A percentile compares a stretch with the other conserved stretches of the same genome.
These are phyloP conservation scores for Zymoseptoria brevis DNA, from an alignment of 2,329 filamentous ascomycete species.

Conservation along the genomic window DNA sequence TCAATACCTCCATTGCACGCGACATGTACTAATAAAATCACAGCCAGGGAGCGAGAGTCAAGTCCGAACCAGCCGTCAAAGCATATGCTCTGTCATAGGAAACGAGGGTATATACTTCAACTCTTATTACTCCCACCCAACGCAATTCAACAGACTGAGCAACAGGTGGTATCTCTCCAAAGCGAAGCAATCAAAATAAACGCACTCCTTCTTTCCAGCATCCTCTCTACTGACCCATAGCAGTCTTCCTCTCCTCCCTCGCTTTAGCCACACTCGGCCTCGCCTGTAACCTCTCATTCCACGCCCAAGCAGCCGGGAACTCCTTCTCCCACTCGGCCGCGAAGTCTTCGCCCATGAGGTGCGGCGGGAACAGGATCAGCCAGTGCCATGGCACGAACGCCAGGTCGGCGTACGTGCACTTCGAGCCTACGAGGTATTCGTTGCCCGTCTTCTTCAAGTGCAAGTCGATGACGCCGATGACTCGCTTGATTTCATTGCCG, in stretches of 20 bases:
- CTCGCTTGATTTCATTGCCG: slow-evolving; percentile 36
- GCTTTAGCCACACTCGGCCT: slow-evolving; percentile 25
- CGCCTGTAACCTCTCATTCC: slow-evolving; percentile 24
- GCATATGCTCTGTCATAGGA: neutral
- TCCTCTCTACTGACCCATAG: slow-evolving; percentile 4
- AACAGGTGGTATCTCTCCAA: neutral
- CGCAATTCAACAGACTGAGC: neutral
- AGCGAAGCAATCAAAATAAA: neutral
- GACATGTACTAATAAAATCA: neutral
- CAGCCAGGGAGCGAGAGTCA: neutral
- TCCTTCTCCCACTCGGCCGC: slow-evolving; percentile 22
- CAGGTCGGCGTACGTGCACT: slow-evolving; percentile 36
- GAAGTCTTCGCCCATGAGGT: slow-evolving; percentile 23
- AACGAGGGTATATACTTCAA: neutral
- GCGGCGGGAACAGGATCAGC: slow-evolving; percentile 17
- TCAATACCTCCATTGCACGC: neutral
- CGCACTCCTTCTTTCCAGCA: neutral
- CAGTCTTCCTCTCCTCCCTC: slow-evolving; percentile 20
- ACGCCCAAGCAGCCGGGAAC: slow-evolving; percentile 22
- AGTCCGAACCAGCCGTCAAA: neutral
- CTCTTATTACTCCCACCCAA: neutral
- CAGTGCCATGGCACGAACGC: slow-evolving; percentile 35
- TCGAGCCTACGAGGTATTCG: slow-evolving; percentile 37
- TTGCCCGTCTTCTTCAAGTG: slow-evolving; percentile 28
- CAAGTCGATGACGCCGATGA: slow-evolving; percentile 38